These are phyloP conservation scores for Arthrobotrys sinensis DNA, from an alignment of 2,329 filamentous ascomycete genomes.

Conservation along the genomic window DNA sequence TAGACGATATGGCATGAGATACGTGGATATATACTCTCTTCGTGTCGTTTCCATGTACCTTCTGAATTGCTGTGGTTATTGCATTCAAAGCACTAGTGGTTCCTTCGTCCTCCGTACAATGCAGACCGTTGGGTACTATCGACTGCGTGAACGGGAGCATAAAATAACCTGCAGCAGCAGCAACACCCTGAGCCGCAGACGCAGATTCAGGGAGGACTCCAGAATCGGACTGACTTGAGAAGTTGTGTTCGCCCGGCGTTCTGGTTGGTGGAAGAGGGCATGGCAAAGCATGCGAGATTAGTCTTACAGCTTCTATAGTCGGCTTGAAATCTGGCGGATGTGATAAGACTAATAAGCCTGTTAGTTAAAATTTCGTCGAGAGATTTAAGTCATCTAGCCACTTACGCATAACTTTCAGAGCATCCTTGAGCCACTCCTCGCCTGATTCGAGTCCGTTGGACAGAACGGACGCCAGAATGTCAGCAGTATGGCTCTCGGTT, in stretches of 20 bases:
- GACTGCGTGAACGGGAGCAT: constrained; percentile 62
- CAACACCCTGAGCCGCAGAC: constrained; percentile 63
- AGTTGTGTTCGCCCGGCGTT: constrained; percentile 55
- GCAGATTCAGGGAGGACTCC: constrained; percentile 63
- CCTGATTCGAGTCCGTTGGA: constrained; percentile 54
- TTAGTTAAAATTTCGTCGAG: not conserved
- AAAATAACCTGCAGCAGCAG: constrained; percentile 64
- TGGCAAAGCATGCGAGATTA: constrained; percentile 64
- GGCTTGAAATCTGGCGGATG: constrained; percentile 61
- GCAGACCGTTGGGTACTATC: constrained; percentile 57
- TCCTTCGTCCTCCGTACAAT: constrained; percentile 63
- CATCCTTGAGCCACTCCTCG: constrained; percentile 54
- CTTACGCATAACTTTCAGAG: constrained; percentile 58
- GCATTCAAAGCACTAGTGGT: constrained; percentile 63
- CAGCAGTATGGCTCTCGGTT: constrained; percentile 26
- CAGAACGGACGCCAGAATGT: constrained; percentile 47
- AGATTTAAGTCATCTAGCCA: not conserved
- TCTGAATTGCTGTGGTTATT: constrained; percentile 63
- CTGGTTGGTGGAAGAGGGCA: constrained; percentile 63
- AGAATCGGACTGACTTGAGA: constrained; percentile 58
- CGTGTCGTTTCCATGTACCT: constrained; percentile 61
- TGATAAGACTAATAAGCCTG: constrained; percentile 40
- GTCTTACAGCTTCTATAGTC: constrained; percentile 63
- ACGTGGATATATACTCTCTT: constrained; percentile 64
- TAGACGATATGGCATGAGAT: constrained; percentile 64